Percentiles rank a stretch among this genome's conserved stretches.
Evolutionary conservation across 2,329 filamentous ascomycete genomes (phyloP).

Genomic region (Didymella keratinophila): DNA sequence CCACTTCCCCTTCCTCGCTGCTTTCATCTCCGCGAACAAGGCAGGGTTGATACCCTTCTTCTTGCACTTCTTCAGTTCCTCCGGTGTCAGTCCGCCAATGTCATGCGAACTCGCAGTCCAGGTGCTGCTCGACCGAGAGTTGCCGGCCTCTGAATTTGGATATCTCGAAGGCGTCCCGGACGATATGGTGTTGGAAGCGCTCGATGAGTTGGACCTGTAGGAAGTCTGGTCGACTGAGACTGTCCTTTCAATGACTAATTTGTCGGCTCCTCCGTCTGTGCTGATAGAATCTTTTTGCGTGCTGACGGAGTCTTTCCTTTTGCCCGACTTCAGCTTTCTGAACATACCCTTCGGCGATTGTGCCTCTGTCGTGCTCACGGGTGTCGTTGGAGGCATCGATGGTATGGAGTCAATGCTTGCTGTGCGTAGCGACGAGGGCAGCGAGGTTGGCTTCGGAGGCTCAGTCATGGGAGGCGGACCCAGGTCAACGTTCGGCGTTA

Average conservation of each 20-base stretch:
- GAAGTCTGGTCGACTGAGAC: conserved; percentile 47
- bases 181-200: conserved; percentile 33
- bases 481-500: conserved; percentile 13
- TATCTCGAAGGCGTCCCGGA: conserved; percentile 28
- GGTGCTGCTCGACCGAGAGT: conserved; percentile 39
- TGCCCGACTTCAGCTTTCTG: conserved; percentile 29
- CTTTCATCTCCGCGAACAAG: conserved; percentile 58
- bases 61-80: conserved; percentile 54
- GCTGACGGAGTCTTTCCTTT: conserved; percentile 7
- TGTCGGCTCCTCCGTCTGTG: conserved; percentile 24
- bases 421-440: conserved; percentile 14
- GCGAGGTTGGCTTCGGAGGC: conserved; percentile 6
- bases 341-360: conserved; percentile 34
- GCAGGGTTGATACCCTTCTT: conserved; percentile 59
- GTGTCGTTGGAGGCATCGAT: conserved; percentile 23
- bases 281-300: conserved; percentile 7
- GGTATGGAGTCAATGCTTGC: conserved; percentile 24
- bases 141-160: conserved; percentile 18
- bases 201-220: conserved; percentile 38
- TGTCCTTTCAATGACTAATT: conserved; percentile 43
- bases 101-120: conserved; percentile 54
- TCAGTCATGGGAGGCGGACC: conserved; percentile 5
- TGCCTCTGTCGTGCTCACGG: conserved; percentile 23
- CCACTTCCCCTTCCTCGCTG: conserved; percentile 52
- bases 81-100: conserved; percentile 48